Evolutionary conservation across 768 basidiomycete genomes (phyloP).

Genomic region (Rhizopogon vulgaris): DNA sequence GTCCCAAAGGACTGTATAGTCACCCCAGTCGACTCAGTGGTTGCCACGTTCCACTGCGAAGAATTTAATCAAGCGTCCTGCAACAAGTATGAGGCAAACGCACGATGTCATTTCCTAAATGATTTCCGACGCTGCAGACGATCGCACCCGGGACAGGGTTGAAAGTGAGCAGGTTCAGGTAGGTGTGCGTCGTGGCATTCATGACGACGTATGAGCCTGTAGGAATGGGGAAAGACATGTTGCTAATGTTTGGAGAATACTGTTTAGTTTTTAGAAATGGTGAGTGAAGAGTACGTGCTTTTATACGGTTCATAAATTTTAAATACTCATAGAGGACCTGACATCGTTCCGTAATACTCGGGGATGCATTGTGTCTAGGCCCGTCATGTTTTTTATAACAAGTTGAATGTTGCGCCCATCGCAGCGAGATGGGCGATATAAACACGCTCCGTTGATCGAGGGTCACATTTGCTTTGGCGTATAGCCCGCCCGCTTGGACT

Average conservation of each 20-base stretch:
- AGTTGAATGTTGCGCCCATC: too few relatives aligned
- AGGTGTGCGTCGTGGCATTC: constrained; percentile 8
- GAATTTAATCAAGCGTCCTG: not conserved
- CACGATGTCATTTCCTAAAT: constrained; percentile 7
- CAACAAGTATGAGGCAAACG: not conserved
- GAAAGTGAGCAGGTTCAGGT: constrained; percentile 4
- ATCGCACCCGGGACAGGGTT: not conserved
- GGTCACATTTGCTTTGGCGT: too few relatives aligned
- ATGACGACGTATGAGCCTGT: constrained; percentile 7
- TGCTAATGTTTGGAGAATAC: not conserved
- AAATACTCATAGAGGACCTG: too few relatives aligned
- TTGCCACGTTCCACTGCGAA: constrained; percentile 5
- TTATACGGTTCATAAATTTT: too few relatives aligned
- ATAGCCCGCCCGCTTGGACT: too few relatives aligned
- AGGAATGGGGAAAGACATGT: constrained; percentile 1
- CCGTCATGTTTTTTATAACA: too few relatives aligned
- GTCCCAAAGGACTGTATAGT: constrained; percentile 6
- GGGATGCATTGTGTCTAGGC: too few relatives aligned
- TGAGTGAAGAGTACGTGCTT: too few relatives aligned
- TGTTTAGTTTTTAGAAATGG: too few relatives aligned
- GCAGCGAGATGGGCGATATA: too few relatives aligned
- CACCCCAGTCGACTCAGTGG: not conserved
- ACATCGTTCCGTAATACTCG: too few relatives aligned
- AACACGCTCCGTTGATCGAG: too few relatives aligned
- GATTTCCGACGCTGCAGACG: constrained; percentile 8